Conservation (phyloP, 306 rosid genomes). For the Abrus pulchellus region DNA sequence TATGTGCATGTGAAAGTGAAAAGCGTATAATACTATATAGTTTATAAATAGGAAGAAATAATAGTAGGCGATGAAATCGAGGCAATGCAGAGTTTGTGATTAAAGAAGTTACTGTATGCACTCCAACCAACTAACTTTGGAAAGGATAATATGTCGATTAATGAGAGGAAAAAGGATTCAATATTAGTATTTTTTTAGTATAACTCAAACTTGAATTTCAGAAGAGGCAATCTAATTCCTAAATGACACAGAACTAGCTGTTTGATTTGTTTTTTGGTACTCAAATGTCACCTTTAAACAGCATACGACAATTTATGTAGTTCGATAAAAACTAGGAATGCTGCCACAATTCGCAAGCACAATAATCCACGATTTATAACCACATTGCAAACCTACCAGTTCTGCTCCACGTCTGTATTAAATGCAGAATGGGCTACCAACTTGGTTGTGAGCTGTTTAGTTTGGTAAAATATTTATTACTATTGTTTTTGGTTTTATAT, state of each 20-base stretch:
- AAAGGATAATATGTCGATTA: neutral
- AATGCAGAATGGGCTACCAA: neutral
- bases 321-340: neutral
- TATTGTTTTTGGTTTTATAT: too few species aligned
- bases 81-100: conserved; percentile 6
- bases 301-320: neutral
- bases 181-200: neutral
- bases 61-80: neutral
- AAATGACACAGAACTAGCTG: neutral
- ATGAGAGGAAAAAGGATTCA: conserved; percentile 6
- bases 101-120: conserved; percentile 2
- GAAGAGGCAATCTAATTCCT: neutral
- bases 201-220: neutral
- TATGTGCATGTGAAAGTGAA: neutral
- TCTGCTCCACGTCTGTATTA: neutral
- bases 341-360: conserved; percentile 15
- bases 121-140: conserved; percentile 24
- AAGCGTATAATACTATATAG: neutral
- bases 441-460: too few species aligned
- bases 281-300: neutral
- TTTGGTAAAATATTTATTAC: too few species aligned
- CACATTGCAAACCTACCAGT: neutral
- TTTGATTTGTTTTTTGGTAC: conserved; percentile 10
- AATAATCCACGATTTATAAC: neutral
- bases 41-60: neutral